These are phyloP conservation scores for Trichoderma gracile DNA, from an alignment of 2,329 filamentous ascomycete species.

Conservation along the genomic window DNA sequence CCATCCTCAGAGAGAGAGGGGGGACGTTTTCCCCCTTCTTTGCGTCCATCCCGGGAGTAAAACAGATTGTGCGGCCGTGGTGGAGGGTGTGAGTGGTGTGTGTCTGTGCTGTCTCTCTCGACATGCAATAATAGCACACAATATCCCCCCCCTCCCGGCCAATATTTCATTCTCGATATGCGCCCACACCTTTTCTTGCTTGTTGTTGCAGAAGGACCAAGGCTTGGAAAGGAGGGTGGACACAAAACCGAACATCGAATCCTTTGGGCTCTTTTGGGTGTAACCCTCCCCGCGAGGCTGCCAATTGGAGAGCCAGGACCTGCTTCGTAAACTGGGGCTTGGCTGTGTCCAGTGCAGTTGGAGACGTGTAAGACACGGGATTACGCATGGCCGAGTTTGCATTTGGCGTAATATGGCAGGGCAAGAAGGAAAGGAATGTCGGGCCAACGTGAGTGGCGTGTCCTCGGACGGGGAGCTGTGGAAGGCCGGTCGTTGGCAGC, in stretches of 20 bases:
- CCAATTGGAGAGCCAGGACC: conserved; percentile 6
- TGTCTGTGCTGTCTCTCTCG: background rate
- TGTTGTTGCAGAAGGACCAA: background rate
- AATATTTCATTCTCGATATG: no score
- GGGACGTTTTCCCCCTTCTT: no score
- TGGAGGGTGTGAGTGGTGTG: conserved; percentile 1
- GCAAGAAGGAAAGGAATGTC: background rate
- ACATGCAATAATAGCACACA: no score
- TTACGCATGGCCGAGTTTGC: background rate
- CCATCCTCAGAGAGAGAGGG: background rate
- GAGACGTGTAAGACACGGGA: conserved; percentile 8
- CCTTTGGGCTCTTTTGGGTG: background rate
- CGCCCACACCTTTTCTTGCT: background rate
- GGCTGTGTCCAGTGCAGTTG: background rate
- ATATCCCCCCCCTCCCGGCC: no score
- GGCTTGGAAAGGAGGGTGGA: background rate
- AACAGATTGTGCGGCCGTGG: background rate
- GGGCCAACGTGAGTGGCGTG: background rate
- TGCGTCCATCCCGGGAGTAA: no score
- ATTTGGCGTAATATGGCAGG: background rate
- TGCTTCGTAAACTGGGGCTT: background rate
- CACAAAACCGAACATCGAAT: conserved; percentile 5
- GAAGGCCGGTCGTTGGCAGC: no score
- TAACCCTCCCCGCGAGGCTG: conserved; percentile 5
- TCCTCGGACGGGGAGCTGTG: no score